Evolutionary conservation across 257 asterid species (phyloP).

Genomic region (Parsonsia alboflavescens): DNA sequence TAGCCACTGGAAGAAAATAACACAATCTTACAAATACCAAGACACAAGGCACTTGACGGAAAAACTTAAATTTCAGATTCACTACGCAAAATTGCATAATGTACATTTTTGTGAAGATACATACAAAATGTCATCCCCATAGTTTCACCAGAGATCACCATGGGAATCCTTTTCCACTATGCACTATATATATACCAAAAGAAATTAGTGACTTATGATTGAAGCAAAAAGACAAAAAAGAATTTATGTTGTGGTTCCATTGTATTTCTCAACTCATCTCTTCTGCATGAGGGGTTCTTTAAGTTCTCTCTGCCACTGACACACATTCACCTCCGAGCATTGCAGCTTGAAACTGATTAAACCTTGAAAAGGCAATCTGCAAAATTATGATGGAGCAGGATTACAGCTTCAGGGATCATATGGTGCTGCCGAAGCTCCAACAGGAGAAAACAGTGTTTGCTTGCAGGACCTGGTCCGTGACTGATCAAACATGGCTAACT

Average conservation of each 20-base stretch:
- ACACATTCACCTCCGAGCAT: slow-evolving; percentile 18
- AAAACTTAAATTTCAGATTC: slow-evolving; percentile 11
- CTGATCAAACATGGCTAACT: slow-evolving; percentile 21
- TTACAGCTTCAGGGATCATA: slow-evolving; percentile 16
- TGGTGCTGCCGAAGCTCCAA: slow-evolving; percentile 26
- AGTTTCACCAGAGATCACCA: slow-evolving; percentile 35
- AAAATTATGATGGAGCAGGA: slow-evolving; percentile 29
- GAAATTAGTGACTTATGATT: slow-evolving; percentile 30
- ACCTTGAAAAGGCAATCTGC: slow-evolving; percentile 23
- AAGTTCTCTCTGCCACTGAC: slow-evolving; percentile 26
- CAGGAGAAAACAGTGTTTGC: slow-evolving; percentile 18
- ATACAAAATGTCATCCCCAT: slow-evolving; percentile 45
- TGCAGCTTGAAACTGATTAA: slow-evolving; percentile 31
- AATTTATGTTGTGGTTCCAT: slow-evolving; percentile 28
- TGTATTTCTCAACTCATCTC: slow-evolving; percentile 29
- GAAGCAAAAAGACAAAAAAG: slow-evolving; percentile 23
- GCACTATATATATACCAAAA: slow-evolving; percentile 66
- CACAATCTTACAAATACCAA: neutral
- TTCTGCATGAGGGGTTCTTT: slow-evolving; percentile 21
- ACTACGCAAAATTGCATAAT: slow-evolving; percentile 46
- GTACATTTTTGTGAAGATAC: slow-evolving; percentile 53
- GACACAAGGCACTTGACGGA: neutral
- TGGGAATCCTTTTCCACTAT: slow-evolving; percentile 43
- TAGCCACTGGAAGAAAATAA: neutral
- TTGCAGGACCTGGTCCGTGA: slow-evolving; percentile 22